Evolutionary conservation across 768 basidiomycete species (phyloP).

Genomic region (Lentinula edodes): DNA sequence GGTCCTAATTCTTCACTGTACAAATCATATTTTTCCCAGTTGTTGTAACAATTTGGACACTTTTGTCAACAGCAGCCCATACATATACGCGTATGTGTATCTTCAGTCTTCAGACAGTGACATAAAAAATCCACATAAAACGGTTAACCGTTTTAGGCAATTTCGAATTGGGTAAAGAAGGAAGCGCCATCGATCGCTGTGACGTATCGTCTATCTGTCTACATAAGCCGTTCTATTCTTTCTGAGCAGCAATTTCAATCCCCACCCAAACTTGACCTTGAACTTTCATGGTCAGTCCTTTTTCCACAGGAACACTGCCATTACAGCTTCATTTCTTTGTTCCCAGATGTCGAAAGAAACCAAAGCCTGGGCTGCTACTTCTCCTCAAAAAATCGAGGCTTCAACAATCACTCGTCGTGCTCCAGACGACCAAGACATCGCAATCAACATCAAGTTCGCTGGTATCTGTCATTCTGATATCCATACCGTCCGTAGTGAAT

Average conservation of each 20-base stretch:
- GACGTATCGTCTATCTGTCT: too few relatives aligned
- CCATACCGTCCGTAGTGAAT: slow-evolving; percentile 33
- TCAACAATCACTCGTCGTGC: not conserved
- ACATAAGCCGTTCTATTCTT: too few relatives aligned
- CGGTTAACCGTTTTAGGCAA: not conserved
- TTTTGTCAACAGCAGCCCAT: too few relatives aligned
- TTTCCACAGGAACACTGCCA: not conserved
- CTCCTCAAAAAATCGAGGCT: not conserved
- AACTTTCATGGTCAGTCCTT: not conserved
- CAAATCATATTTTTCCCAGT: too few relatives aligned
- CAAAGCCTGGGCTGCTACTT: slow-evolving; percentile 1
- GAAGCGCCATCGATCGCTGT: too few relatives aligned
- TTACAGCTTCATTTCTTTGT: not conserved
- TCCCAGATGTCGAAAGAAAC: not conserved
- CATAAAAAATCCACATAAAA: too few relatives aligned
- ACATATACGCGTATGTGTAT: too few relatives aligned
- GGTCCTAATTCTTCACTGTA: too few relatives aligned
- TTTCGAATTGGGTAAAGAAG: too few relatives aligned
- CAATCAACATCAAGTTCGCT: slow-evolving; percentile 46
- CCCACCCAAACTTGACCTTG: not conserved
- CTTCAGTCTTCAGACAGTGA: too few relatives aligned
- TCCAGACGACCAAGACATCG: slow-evolving; percentile 48
- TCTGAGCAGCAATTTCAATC: not conserved
- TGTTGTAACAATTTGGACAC: too few relatives aligned
- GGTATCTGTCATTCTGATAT: slow-evolving; percentile 51